Conservation (phyloP, 768 basidiomycete species). For the Trametes cubensis region DNA sequence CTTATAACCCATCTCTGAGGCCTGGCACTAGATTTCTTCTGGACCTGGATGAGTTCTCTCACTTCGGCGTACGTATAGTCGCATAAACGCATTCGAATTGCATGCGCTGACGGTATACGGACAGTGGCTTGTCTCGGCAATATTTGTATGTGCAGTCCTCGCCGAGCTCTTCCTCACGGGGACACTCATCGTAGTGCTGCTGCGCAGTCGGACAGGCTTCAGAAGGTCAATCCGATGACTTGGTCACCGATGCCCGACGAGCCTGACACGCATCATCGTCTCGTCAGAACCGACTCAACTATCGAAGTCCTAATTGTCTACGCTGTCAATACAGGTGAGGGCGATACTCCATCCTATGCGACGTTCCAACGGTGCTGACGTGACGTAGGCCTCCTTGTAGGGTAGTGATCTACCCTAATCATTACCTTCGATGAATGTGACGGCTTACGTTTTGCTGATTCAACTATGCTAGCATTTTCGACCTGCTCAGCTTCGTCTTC, state of each 20-base stretch:
- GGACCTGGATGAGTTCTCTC: not conserved
- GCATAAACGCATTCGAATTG: not conserved
- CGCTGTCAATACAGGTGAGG: slow-evolving; percentile 3
- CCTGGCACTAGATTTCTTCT: not conserved
- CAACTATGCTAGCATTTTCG: no score
- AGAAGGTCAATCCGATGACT: not conserved
- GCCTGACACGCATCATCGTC: no score
- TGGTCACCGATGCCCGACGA: no score
- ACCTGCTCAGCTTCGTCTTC: no score
- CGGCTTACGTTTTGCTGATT: no score
- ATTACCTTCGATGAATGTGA: no score
- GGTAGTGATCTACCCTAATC: no score
- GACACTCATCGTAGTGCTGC: not conserved
- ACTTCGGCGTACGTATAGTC: not conserved
- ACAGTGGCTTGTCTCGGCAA: not conserved
- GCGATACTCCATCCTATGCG: no score
- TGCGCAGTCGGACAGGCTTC: slow-evolving; percentile 1
- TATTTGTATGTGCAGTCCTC: not conserved
- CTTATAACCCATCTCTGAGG: not conserved
- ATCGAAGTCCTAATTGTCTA: slow-evolving; percentile 4
- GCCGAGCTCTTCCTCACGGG: not conserved
- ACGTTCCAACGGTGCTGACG: no score
- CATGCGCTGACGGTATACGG: not conserved
- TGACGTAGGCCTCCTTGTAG: no score
- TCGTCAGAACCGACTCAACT: not conserved